Percentiles rank a stretch among this genome's conserved stretches.
Conservation (phyloP, 1,284 basidiomycete species). For the Tremellales sp. region DNA sequence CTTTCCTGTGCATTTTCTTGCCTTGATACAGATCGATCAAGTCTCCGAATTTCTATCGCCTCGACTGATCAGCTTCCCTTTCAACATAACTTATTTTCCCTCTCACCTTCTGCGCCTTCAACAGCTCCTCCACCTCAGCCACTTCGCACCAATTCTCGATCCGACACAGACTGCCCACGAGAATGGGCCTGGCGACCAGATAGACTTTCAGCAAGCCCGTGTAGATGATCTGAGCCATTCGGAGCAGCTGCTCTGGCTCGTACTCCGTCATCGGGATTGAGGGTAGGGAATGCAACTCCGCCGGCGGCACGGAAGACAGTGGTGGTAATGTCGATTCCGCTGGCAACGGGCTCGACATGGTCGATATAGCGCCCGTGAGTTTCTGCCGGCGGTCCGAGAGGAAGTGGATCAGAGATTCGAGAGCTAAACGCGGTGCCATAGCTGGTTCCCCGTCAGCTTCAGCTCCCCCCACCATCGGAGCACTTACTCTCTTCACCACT, state of each 20-base stretch:
- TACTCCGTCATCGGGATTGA: conserved; percentile 65
- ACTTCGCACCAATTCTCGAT: conserved; percentile 97
- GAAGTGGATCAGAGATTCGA: conserved; percentile 53
- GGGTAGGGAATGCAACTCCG: conserved; percentile 66
- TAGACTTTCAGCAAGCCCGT: conserved; percentile 95
- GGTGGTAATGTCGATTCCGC: conserved; percentile 38
- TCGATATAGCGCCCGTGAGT: conserved; percentile 66
- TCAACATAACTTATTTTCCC: no score
- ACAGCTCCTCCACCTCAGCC: conserved; percentile 83
- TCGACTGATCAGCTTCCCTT: conserved; percentile 7
- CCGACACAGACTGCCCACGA: conserved; percentile 84
- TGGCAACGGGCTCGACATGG: conserved; percentile 65
- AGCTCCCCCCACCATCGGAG: neutral
- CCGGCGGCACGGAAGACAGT: conserved; percentile 52
- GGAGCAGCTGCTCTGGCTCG: conserved; percentile 71
- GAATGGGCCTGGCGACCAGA: conserved; percentile 71
- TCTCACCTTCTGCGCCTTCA: conserved; percentile 73
- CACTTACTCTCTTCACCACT: conserved; percentile 25
- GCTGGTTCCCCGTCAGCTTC: conserved; percentile 11
- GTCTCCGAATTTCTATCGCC: conserved; percentile 78
- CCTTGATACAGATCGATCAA: conserved; percentile 88
- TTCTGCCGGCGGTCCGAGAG: conserved; percentile 83
- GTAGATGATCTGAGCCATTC: conserved; percentile 89
- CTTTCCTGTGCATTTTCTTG: conserved; percentile 91
- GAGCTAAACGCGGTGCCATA: conserved; percentile 36